Evolutionary conservation across 2,329 filamentous ascomycete genomes (phyloP).

Genomic region (Helotiales sp.): DNA sequence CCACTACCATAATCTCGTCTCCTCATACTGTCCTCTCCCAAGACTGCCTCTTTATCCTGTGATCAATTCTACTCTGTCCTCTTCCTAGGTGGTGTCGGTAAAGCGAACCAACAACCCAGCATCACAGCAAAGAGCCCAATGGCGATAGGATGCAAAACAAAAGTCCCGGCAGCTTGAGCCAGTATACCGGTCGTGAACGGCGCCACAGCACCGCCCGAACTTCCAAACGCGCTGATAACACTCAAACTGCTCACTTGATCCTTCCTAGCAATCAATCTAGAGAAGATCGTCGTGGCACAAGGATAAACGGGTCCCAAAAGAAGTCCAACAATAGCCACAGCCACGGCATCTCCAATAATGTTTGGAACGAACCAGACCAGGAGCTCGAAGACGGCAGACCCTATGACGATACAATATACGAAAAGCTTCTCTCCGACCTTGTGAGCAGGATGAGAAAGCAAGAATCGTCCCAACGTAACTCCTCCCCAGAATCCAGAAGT

Average conservation of each 20-base stretch:
- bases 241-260: conserved; percentile 65
- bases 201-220: conserved; percentile 67
- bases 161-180: conserved; percentile 46
- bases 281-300: conserved; percentile 65
- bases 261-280: conserved; percentile 56
- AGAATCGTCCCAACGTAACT: conserved; percentile 74
- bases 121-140: conserved; percentile 65
- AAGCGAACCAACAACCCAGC: conserved; percentile 61
- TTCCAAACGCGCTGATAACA: conserved; percentile 69
- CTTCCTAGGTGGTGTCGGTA: conserved; percentile 58
- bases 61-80: conserved; percentile 54
- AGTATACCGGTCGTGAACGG: conserved; percentile 49
- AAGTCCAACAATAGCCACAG: conserved; percentile 69
- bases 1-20: neutral
- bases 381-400: conserved; percentile 68
- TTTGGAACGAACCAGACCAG: conserved; percentile 78
- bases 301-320: conserved; percentile 80
- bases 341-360: conserved; percentile 67
- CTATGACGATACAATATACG: conserved; percentile 61
- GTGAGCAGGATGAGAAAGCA: conserved; percentile 65
- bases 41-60: no score
- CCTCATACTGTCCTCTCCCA: no score
- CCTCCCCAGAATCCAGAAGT: conserved; percentile 72
- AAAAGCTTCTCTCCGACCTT: conserved; percentile 69
- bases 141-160: conserved; percentile 56